A percentile compares a stretch with the other conserved stretches of the same genome.
phyloP scores from a whole-genome alignment of 148 eudicot genomes.

The Hydrangea macrophylla region DNA sequence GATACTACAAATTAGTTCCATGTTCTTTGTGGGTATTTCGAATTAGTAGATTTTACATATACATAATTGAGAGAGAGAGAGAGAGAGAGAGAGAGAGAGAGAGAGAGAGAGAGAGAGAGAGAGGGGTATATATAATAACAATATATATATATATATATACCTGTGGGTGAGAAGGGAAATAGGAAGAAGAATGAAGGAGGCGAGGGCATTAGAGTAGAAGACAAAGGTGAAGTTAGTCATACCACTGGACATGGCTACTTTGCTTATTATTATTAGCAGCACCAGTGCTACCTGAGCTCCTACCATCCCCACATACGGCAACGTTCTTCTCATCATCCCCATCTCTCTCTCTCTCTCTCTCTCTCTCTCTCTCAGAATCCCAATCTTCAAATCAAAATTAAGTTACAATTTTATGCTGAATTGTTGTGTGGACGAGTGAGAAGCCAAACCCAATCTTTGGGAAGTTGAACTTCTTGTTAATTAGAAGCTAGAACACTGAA shows the following conservation, averaged over 20 bases:
- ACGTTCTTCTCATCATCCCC: conserved; percentile 4
- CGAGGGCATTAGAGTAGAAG: conserved; percentile 62
- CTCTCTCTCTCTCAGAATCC: conserved; percentile 39
- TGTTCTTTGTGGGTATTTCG: too few species aligned
- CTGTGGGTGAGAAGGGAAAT: conserved; percentile 47
- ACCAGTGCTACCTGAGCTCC: conserved; percentile 18
- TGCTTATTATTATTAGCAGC: conserved; percentile 23
- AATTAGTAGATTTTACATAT: neutral
- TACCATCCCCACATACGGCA: conserved; percentile 39
- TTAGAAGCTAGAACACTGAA: too few species aligned
- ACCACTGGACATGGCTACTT: conserved; percentile 43
- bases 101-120: conserved; percentile 24
- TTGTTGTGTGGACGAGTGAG: too few species aligned
- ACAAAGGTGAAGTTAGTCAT: conserved; percentile 65
- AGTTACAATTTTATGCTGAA: too few species aligned
- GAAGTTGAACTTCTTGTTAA: too few species aligned
- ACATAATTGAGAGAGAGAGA: too few species aligned
- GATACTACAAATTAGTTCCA: too few species aligned
- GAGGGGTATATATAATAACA: too few species aligned
- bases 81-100: conserved; percentile 26
- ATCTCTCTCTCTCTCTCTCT: too few species aligned
- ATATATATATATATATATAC: conserved; percentile 14
- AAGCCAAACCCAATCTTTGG: too few species aligned
- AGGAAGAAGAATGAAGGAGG: conserved; percentile 54
- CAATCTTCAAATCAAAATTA: neutral